These are phyloP conservation scores for Pyrus betulifolia DNA, from an alignment of 306 rosid species.

Conservation along the genomic window DNA sequence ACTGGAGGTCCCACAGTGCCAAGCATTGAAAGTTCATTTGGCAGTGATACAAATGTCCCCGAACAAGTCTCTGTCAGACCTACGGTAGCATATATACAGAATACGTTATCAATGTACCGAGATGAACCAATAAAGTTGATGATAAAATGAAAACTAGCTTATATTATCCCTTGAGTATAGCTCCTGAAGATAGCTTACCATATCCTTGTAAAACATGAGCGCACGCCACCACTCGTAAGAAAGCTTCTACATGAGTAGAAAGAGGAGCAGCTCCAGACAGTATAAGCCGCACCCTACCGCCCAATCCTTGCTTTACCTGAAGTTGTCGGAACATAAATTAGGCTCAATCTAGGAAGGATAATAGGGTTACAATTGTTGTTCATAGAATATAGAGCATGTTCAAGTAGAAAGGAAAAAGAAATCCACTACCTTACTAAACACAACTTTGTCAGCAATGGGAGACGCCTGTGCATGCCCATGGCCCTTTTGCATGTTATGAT, in stretches of 20 bases:
- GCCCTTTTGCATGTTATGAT: slow-evolving; percentile 65
- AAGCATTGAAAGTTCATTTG: slow-evolving; percentile 72
- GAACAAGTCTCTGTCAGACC: slow-evolving; percentile 97
- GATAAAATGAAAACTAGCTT: background rate
- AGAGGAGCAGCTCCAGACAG: slow-evolving; percentile 98
- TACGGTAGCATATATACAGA: slow-evolving; percentile 27
- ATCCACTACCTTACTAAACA: slow-evolving; percentile 67
- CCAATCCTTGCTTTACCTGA: slow-evolving; percentile 90
- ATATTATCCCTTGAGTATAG: background rate
- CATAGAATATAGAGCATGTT: background rate
- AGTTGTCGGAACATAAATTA: slow-evolving; percentile 25
- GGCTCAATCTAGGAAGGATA: slow-evolving; percentile 12
- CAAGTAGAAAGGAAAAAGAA: background rate
- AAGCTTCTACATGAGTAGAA: slow-evolving; percentile 66
- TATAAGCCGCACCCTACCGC: slow-evolving; percentile 82
- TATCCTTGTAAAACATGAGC: slow-evolving; percentile 96
- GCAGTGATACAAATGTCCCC: slow-evolving; percentile 87
- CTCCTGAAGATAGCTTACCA: slow-evolving; percentile 41
- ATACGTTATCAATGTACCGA: background rate
- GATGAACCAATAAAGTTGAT: background rate
- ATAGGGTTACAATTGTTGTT: background rate
- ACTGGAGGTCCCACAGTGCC: slow-evolving; percentile 98
- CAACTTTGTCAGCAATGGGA: slow-evolving; percentile 70
- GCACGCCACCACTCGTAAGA: slow-evolving; percentile 82
- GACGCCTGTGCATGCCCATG: slow-evolving; percentile 41